Evolutionary conservation across 2,329 filamentous ascomycete genomes (phyloP).

Genomic region (Penicillium sp.): DNA sequence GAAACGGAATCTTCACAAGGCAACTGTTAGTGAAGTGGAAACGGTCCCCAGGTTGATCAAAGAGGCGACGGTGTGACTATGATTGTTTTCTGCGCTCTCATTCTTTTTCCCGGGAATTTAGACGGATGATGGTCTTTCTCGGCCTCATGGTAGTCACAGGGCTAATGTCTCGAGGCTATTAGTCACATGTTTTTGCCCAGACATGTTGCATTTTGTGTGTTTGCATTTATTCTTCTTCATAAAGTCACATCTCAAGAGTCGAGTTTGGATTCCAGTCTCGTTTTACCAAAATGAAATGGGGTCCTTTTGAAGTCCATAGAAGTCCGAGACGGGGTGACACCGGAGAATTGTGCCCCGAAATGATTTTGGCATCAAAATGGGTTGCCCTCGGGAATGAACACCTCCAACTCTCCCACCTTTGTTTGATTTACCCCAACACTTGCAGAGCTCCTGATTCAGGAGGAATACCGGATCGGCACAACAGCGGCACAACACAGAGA

Average conservation of each 20-base stretch:
- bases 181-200: background rate
- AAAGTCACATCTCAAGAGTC: background rate
- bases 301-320: background rate
- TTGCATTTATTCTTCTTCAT: background rate
- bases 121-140: background rate
- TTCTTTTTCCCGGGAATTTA: too few relatives aligned
- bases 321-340: background rate
- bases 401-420: background rate
- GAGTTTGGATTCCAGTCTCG: background rate
- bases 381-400: background rate
- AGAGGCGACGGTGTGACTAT: background rate
- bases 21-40: background rate
- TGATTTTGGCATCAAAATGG: background rate
- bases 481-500: constrained; percentile 13
- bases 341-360: constrained; percentile 1
- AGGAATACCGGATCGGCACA: constrained; percentile 9
- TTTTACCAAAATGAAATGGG: background rate
- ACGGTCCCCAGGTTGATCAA: background rate
- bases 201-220: background rate
- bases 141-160: background rate
- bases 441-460: background rate
- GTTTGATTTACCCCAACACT: background rate
- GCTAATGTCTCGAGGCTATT: background rate
- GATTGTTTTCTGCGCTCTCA: background rate
- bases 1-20: constrained; percentile 13